These are phyloP conservation scores for Chlorella sp. DNA, from an alignment of 139 green algal species.

Conservation along the genomic window DNA sequence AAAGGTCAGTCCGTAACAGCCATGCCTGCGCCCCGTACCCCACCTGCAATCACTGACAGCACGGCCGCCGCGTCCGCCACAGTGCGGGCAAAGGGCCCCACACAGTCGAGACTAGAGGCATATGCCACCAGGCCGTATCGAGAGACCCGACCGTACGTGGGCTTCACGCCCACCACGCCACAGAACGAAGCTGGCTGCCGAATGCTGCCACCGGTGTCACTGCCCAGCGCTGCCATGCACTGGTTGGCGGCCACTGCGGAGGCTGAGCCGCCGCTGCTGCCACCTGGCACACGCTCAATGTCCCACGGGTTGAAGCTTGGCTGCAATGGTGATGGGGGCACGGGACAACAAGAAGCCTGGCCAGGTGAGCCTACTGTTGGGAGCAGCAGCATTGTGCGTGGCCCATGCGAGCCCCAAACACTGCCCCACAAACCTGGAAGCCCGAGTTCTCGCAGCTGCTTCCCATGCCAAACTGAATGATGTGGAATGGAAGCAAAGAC, in stretches of 20 bases:
- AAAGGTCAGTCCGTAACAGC: neutral
- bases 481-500: no score
- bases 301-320: slow-evolving; percentile 83
- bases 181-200: slow-evolving; percentile 96
- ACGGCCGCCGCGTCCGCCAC: slow-evolving; percentile 92
- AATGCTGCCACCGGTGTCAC: slow-evolving; percentile 95
- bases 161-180: slow-evolving; percentile 96
- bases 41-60: slow-evolving; percentile 83
- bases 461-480: slow-evolving; percentile 93
- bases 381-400: no score
- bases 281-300: slow-evolving; percentile 85
- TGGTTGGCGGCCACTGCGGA: slow-evolving; percentile 89
- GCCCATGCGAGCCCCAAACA: neutral
- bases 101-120: slow-evolving; percentile 89
- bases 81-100: slow-evolving; percentile 81
- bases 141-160: slow-evolving; percentile 93
- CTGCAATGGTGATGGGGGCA: neutral
- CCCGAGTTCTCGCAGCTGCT: slow-evolving; percentile 90
- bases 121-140: slow-evolving; percentile 96
- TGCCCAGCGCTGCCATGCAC: slow-evolving; percentile 81
- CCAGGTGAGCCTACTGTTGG: neutral
- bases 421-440: slow-evolving; percentile 70
- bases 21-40: neutral
- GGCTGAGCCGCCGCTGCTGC: slow-evolving; percentile 94
- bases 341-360: neutral